phyloP scores from a whole-genome alignment of 129 eudicot species.

The Mikania micrantha region DNA sequence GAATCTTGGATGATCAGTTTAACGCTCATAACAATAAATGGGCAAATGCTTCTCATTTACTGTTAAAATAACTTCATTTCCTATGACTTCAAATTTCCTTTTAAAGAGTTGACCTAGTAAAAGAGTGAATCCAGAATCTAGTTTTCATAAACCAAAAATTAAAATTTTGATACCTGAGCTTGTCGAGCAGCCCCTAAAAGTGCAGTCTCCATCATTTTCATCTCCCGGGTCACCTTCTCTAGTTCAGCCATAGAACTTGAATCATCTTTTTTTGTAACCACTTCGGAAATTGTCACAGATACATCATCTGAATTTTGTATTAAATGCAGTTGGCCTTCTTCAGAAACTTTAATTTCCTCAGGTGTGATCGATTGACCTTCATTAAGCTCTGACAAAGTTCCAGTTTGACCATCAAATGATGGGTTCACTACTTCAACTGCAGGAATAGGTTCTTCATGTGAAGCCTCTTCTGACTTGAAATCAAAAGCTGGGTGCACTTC shows the following conservation, averaged over 20 bases:
- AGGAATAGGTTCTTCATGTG: slow-evolving; percentile 26
- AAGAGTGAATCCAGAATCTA: not conserved
- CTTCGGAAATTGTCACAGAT: slow-evolving; percentile 33
- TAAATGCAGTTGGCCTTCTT: slow-evolving; percentile 28
- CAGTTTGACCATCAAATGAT: slow-evolving; percentile 17
- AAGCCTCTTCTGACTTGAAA: slow-evolving; percentile 23
- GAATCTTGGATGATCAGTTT: not conserved
- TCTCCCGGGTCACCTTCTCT: slow-evolving; percentile 73
- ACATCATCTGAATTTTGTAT: slow-evolving; percentile 27
- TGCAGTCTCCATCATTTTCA: slow-evolving; percentile 96
- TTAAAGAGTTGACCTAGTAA: slow-evolving; percentile 5
- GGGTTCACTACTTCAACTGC: slow-evolving; percentile 33
- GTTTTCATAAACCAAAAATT: not conserved
- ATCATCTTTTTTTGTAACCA: slow-evolving; percentile 29
- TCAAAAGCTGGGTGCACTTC: slow-evolving; percentile 22
- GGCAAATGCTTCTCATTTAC: not conserved
- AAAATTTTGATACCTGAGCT: slow-evolving; percentile 49
- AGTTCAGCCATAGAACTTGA: slow-evolving; percentile 37
- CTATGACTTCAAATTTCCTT: not conserved
- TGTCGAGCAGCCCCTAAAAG: slow-evolving; percentile 86
- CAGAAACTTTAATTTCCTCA: slow-evolving; percentile 23
- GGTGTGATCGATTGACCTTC: slow-evolving; percentile 22
- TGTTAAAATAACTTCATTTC: not conserved
- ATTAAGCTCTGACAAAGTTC: slow-evolving; percentile 28
- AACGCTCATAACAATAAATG: not conserved